These are phyloP conservation scores for Sphaceloma murrayae DNA, from an alignment of 2,329 filamentous ascomycete species.

Conservation along the genomic window DNA sequence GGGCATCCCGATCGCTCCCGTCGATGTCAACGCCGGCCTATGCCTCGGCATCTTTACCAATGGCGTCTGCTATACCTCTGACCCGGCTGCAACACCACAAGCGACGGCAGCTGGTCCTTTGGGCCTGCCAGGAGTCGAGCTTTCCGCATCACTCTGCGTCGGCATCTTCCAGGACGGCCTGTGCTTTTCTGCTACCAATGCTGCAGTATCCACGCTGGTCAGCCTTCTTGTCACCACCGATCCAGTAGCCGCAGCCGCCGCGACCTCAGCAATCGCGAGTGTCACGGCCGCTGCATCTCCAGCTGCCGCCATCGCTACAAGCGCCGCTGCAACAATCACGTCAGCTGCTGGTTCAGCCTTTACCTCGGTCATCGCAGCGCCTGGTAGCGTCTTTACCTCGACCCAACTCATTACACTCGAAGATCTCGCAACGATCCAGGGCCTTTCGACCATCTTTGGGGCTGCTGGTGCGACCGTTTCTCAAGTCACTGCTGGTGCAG, in stretches of 20 bases:
- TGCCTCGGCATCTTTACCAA: conserved; percentile 16
- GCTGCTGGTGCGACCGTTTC: not conserved
- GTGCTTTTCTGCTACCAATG: conserved; percentile 9
- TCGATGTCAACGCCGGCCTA: conserved; percentile 11
- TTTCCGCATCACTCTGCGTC: conserved; percentile 14
- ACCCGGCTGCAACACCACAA: conserved; percentile 13
- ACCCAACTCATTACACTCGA: conserved; percentile 4
- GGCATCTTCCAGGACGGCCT: conserved; percentile 11
- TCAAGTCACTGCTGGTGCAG: not conserved
- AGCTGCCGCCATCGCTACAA: not conserved
- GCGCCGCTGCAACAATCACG: not conserved
- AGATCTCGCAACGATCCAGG: conserved; percentile 1
- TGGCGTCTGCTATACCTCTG: conserved; percentile 14
- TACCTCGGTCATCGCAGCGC: not conserved
- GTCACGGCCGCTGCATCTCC: not conserved
- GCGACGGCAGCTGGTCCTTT: conserved; percentile 8
- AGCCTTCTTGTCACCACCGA: conserved; percentile 10
- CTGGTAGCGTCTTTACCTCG: conserved; percentile 3
- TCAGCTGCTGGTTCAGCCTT: not conserved
- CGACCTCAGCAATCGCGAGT: conserved; percentile 1
- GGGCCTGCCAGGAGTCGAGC: conserved; percentile 9
- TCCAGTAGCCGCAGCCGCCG: conserved; percentile 1
- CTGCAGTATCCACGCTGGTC: conserved; percentile 13
- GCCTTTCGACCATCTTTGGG: conserved; percentile 12
- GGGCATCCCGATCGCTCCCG: conserved; percentile 5